Evolutionary conservation across 2,329 filamentous ascomycete species (phyloP).

Genomic region (Canariomyces notabilis): DNA sequence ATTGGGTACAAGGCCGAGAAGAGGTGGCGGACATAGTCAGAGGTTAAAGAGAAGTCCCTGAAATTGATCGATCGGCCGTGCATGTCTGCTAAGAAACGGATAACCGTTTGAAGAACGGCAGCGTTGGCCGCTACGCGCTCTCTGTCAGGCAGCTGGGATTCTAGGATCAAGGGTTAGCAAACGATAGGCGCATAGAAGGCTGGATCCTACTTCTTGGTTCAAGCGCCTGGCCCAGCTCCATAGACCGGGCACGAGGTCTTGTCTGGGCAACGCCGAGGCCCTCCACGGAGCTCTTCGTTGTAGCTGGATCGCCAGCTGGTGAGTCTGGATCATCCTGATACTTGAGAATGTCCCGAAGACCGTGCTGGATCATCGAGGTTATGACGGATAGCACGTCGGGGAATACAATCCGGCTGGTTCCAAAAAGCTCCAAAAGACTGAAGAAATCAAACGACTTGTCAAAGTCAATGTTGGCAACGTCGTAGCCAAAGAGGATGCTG

Average conservation of each 20-base stretch:
- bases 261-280: constrained; percentile 27
- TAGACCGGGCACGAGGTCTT: constrained; percentile 52
- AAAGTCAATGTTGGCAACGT: constrained; percentile 70
- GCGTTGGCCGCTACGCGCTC: constrained; percentile 54
- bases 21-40: constrained; percentile 76
- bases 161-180: constrained; percentile 28
- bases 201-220: constrained; percentile 46
- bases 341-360: constrained; percentile 64
- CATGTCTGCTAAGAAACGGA: constrained; percentile 73
- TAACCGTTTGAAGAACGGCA: constrained; percentile 66
- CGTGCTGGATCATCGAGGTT: constrained; percentile 80
- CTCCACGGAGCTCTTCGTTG: constrained; percentile 20
- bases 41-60: constrained; percentile 73
- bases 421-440: constrained; percentile 69
- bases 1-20: constrained; percentile 80
- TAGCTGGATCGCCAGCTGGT: constrained; percentile 33
- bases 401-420: constrained; percentile 61
- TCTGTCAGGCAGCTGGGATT: constrained; percentile 38
- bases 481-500: constrained; percentile 78
- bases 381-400: constrained; percentile 77
- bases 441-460: constrained; percentile 69
- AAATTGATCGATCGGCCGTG: constrained; percentile 74
- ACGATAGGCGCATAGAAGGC: too few species aligned
- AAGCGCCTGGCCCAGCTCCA: constrained; percentile 60
- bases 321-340: constrained; percentile 57